These are phyloP conservation scores for Juglanconis sp. DNA, from an alignment of 2,329 filamentous ascomycete species.

Conservation along the genomic window DNA sequence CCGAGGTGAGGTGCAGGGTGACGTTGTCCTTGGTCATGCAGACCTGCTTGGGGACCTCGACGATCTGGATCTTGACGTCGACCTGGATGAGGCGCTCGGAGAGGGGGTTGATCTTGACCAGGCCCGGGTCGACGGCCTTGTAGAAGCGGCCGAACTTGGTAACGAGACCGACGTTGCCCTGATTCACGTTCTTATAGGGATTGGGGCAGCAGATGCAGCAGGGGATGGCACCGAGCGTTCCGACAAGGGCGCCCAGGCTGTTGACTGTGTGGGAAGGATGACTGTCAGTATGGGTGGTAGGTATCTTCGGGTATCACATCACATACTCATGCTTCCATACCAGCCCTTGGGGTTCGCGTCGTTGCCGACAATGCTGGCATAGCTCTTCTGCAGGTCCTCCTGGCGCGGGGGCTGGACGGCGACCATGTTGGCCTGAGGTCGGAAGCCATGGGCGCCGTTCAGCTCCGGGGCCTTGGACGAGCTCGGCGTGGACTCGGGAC, in stretches of 20 bases:
- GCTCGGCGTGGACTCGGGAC: neutral
- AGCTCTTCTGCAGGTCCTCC: constrained; percentile 81
- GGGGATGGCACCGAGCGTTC: constrained; percentile 79
- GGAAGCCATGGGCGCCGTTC: constrained; percentile 39
- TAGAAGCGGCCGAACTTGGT: constrained; percentile 96
- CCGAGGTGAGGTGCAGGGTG: constrained; percentile 85
- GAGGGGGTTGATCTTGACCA: constrained; percentile 96
- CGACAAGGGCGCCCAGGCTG: constrained; percentile 68
- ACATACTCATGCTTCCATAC: constrained; percentile 83
- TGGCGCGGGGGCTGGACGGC: constrained; percentile 74
- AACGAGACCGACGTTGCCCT: constrained; percentile 92
- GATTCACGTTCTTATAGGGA: constrained; percentile 86
- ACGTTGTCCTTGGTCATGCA: constrained; percentile 99
- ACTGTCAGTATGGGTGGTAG: neutral
- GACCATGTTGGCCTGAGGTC: constrained; percentile 51
- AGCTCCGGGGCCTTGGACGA: constrained; percentile 23
- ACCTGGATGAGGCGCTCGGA: constrained; percentile 86
- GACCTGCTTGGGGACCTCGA: constrained; percentile 91
- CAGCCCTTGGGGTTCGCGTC: constrained; percentile 75
- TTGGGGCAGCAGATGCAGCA: constrained; percentile 93
- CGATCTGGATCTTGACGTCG: constrained; percentile 99
- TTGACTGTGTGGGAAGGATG: constrained; percentile 53
- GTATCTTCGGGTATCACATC: neutral
- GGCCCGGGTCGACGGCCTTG: constrained; percentile 90
- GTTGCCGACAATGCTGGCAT: constrained; percentile 62